Base-by-base conservation (phyloP, 805 yeast genomes). In the Cephaloascus fragrans region DNA sequence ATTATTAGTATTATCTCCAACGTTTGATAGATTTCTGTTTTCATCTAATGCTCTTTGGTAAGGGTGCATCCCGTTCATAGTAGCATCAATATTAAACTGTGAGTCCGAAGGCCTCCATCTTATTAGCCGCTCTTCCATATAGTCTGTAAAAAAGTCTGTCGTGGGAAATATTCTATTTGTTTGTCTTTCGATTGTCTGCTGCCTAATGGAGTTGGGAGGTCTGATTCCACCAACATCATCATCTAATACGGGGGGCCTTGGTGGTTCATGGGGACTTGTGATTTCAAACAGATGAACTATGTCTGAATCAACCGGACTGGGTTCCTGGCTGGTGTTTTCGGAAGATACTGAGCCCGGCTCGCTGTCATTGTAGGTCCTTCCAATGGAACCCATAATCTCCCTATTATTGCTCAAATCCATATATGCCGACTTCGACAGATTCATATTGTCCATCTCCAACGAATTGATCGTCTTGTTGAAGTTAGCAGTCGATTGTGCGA, bases 51-150 rank as follows among this genome's bases (percentile, higher is more conserved):
- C 28, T 23, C 28, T 8, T 34, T 55, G 59, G 37, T 55, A 64
- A n/a, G 67, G 67, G 39, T 62, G 68, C 4, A 19, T 39, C 0
- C 56, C 62, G 15, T 40, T 36, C 8, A 57, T 32, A 2, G 51
- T 37, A 2, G 41, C 40, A n/a, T 56, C 60, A 9, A 49, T 44
- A 39, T 59, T 56, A 35, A 55, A 56, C 32, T 61, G 64, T 0
- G 66, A 59, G 8, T 53, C 58, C 10, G 49, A 44, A 3, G 65
- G 64, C 36, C 59, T 48, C 58, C 62, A 62, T 28, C 62, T 38
- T 1, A 52, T 39, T 26, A 60, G 44, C 34, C 65, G 40, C 8
- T 56, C 60, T 40, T 61, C 65, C 52, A 59, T 51, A 31, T 45
- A 42, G 9, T 52, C 55, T 20, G 50, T 42, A 4, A 58, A 39